Evolutionary conservation across 345 rosid species (phyloP).

Genomic region (Gossypium ekmanianum): DNA sequence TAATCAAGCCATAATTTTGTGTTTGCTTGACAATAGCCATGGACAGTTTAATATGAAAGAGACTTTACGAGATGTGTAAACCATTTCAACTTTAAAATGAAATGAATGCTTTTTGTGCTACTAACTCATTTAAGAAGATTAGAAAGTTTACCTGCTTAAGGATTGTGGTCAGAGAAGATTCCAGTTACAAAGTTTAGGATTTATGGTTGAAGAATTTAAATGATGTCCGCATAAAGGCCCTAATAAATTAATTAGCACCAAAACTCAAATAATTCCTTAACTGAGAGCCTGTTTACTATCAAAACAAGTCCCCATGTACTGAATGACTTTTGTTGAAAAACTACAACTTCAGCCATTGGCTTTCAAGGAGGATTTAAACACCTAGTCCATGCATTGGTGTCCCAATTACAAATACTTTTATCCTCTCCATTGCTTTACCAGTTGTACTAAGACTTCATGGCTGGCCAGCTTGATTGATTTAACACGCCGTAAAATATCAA

Average conservation of each 20-base stretch:
- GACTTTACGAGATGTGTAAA: neutral
- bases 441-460: neutral
- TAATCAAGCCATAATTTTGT: neutral
- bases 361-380: neutral
- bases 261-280: neutral
- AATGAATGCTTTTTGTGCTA: neutral
- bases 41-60: neutral
- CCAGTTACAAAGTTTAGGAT: neutral
- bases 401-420: neutral
- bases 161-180: neutral
- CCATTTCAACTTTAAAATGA: neutral
- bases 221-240: neutral
- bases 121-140: neutral
- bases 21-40: neutral
- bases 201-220: neutral
- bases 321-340: constrained; percentile 1
- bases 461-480: neutral
- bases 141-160: neutral
- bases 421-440: neutral
- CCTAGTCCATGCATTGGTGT: neutral
- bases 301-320: neutral
- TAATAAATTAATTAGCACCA: neutral
- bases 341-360: neutral
- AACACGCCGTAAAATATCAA: neutral
- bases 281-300: neutral